Percentiles rank a stretch among this genome's conserved stretches.
Conservation (phyloP, 306 rosid genomes). For the Dalbergia cochinchinensis region DNA sequence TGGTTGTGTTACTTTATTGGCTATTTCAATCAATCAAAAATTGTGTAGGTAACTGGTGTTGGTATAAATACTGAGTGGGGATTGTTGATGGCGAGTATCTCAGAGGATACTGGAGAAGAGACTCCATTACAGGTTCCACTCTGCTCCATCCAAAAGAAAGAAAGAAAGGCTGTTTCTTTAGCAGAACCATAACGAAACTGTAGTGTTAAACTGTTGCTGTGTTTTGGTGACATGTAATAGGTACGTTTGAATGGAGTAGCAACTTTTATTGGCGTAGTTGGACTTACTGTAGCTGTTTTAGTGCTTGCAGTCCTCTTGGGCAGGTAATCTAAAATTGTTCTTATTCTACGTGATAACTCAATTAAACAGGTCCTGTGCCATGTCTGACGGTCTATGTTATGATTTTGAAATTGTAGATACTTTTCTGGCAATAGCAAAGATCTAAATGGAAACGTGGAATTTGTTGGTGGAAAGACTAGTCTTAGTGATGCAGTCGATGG, state of each 20-base stretch:
- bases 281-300: conserved; percentile 83
- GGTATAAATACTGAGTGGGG: conserved; percentile 99
- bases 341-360: conserved; percentile 2
- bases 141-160: conserved; percentile 34
- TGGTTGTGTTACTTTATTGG: conserved; percentile 19
- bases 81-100: conserved; percentile 97
- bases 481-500: conserved; percentile 63
- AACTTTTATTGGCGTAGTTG: conserved; percentile 94
- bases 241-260: conserved; percentile 99
- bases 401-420: conserved; percentile 65
- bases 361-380: conserved; percentile 13
- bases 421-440: conserved; percentile 73
- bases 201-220: conserved; percentile 23
- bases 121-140: conserved; percentile 90
- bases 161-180: conserved; percentile 41
- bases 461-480: conserved; percentile 64
- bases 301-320: conserved; percentile 85
- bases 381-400: conserved; percentile 45
- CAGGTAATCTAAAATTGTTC: conserved; percentile 62
- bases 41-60: conserved; percentile 87
- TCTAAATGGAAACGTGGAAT: conserved; percentile 58
- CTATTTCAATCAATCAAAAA: conserved; percentile 17
- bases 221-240: conserved; percentile 60
- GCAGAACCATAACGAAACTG: conserved; percentile 1
- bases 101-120: conserved; percentile 98